Percentiles rank a stretch among this genome's conserved stretches.
phyloP scores from a whole-genome alignment of 306 rosid genomes.

The Styphnolobium japonicum region DNA sequence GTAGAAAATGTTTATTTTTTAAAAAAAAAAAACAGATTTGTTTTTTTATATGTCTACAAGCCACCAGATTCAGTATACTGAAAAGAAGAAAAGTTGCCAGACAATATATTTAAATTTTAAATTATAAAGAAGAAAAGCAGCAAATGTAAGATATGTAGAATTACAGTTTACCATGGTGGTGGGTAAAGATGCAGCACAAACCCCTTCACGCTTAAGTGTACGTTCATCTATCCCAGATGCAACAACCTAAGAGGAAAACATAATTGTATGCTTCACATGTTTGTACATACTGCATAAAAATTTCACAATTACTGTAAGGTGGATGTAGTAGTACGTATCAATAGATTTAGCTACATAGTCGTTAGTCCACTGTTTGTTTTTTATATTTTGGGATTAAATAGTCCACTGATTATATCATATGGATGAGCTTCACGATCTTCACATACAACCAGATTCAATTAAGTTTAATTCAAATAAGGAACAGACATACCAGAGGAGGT shows the following conservation, averaged over 20 bases:
- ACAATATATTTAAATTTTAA: not conserved
- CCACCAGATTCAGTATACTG: not conserved
- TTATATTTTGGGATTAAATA: not conserved
- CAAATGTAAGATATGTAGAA: not conserved
- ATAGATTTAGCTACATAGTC: not conserved
- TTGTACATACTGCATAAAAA: not conserved
- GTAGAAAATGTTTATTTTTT: slow-evolving; percentile 2
- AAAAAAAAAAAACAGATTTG: not conserved
- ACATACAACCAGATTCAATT: not conserved
- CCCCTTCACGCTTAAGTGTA: slow-evolving; percentile 98
- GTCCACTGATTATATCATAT: too few relatives aligned
- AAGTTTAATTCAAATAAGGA: slow-evolving; percentile 4
- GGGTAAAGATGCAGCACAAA: slow-evolving; percentile 97
- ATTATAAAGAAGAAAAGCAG: slow-evolving; percentile 15
- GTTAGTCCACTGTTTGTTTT: not conserved
- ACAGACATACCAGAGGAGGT: slow-evolving; percentile 80
- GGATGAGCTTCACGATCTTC: slow-evolving; percentile 5
- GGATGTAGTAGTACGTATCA: slow-evolving; percentile 1
- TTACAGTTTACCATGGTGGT: slow-evolving; percentile 78
- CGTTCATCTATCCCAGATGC: slow-evolving; percentile 97
- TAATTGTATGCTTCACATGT: slow-evolving; percentile 24
- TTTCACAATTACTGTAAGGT: not conserved
- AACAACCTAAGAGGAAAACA: slow-evolving; percentile 62
- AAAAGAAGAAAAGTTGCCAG: slow-evolving; percentile 13
- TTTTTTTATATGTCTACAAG: not conserved